These are phyloP conservation scores for Huntiella abstrusa DNA, from an alignment of 2,329 filamentous ascomycete genomes.

Conservation along the genomic window DNA sequence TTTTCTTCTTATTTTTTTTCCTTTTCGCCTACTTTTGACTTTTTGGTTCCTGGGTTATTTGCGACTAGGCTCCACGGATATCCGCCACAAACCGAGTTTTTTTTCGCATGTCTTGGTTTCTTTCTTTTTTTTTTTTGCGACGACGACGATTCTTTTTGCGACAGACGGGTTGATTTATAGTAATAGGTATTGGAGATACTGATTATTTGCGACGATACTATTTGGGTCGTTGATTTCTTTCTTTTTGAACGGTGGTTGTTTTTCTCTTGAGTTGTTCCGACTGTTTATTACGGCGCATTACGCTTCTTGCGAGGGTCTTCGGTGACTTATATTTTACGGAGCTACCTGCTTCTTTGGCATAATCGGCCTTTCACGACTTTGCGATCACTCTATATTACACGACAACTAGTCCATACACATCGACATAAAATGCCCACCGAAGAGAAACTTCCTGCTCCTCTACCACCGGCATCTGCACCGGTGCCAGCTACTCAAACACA, in stretches of 20 bases:
- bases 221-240: background rate
- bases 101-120: background rate
- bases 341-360: background rate
- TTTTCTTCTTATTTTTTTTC: background rate
- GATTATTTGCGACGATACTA: background rate
- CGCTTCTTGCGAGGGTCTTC: no score
- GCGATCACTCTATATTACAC: no score
- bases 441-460: no score
- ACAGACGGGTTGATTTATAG: background rate
- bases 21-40: background rate
- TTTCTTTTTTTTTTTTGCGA: background rate
- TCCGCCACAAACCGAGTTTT: slow-evolving; percentile 12
- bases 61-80: background rate
- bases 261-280: background rate
- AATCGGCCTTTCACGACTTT: no score
- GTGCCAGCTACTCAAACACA: no score
- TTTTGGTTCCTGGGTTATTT: background rate
- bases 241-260: background rate
- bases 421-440: no score
- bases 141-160: background rate
- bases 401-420: no score
- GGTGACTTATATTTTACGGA: no score
- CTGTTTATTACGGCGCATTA: no score
- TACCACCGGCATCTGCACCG: no score
- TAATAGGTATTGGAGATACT: background rate